A percentile compares a stretch with the other conserved stretches of the same genome.
These are phyloP conservation scores for Carex arenaria DNA, from an alignment of 202 grass and related monocot species.

Conservation along the genomic window DNA sequence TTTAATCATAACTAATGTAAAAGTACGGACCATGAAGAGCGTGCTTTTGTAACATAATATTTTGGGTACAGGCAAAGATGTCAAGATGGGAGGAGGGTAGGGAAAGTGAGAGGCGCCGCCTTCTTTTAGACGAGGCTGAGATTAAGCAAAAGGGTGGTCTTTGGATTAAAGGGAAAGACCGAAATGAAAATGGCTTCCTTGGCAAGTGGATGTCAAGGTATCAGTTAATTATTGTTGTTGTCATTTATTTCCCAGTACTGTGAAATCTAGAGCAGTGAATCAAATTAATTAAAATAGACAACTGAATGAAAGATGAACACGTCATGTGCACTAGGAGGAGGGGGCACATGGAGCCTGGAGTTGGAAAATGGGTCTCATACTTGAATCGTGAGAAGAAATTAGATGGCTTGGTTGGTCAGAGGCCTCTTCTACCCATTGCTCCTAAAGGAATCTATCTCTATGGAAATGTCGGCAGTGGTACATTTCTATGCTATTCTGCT, in stretches of 20 bases:
- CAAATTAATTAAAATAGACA: background rate
- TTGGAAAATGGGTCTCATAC: constrained; percentile 90
- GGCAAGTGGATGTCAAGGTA: constrained; percentile 63
- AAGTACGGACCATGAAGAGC: background rate
- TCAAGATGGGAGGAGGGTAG: constrained; percentile 62
- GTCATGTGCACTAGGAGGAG: constrained; percentile 34
- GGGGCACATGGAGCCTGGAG: constrained; percentile 69
- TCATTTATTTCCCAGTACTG: background rate
- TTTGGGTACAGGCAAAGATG: constrained; percentile 47
- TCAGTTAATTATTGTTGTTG: background rate
- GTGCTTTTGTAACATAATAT: background rate
- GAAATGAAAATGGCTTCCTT: constrained; percentile 47
- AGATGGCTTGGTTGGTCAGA: constrained; percentile 60
- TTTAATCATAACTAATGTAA: background rate
- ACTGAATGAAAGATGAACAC: no score
- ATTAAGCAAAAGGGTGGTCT: constrained; percentile 73
- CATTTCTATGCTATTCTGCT: constrained; percentile 15
- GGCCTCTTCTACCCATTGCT: constrained; percentile 56
- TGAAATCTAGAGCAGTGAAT: background rate
- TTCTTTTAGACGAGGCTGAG: constrained; percentile 78
- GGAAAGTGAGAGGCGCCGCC: constrained; percentile 57
- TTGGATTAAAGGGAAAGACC: constrained; percentile 63
- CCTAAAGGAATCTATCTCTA: constrained; percentile 89
- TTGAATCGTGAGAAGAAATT: constrained; percentile 87
- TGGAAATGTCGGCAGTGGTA: constrained; percentile 98